A percentile compares a stretch with the other conserved stretches of the same genome.
Evolutionary conservation across 192 early-diverging fungal genomes (phyloP).

Genomic region (Geranomyces michiganensis): DNA sequence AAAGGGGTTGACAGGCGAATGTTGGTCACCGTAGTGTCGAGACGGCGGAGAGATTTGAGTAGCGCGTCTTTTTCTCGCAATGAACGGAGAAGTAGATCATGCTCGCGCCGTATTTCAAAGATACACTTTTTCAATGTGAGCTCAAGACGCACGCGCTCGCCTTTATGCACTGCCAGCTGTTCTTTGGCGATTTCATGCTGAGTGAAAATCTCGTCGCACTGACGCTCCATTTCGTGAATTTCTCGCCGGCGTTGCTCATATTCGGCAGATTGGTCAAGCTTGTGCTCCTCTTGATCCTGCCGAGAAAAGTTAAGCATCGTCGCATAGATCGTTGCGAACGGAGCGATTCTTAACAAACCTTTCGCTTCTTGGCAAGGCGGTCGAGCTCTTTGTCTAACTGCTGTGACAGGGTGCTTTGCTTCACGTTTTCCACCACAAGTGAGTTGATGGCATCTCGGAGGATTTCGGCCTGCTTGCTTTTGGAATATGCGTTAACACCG

Average conservation of each 20-base stretch:
- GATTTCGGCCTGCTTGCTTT: constrained; percentile 62
- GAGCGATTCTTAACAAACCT: constrained; percentile 30
- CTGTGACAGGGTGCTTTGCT: constrained; percentile 50
- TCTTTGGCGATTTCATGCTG: constrained; percentile 67
- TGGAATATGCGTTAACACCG: not conserved
- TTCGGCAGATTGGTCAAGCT: constrained; percentile 56
- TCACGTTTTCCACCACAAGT: constrained; percentile 59
- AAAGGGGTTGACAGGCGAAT: constrained; percentile 56
- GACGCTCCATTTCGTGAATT: constrained; percentile 60
- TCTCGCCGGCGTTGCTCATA: constrained; percentile 56
- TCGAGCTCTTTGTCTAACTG: constrained; percentile 65
- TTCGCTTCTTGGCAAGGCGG: constrained; percentile 50
- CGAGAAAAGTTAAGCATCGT: not conserved
- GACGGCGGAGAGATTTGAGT: constrained; percentile 53
- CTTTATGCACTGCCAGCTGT: constrained; percentile 56
- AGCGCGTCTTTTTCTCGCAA: constrained; percentile 63
- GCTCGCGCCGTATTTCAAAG: constrained; percentile 61
- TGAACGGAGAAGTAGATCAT: constrained; percentile 57
- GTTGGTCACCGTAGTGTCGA: constrained; percentile 62
- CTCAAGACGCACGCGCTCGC: constrained; percentile 56
- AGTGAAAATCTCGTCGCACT: constrained; percentile 66
- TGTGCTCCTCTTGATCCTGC: constrained; percentile 57
- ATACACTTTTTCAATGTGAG: constrained; percentile 49
- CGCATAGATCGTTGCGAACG: not conserved
- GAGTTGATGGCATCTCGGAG: constrained; percentile 59